phyloP scores from a whole-genome alignment of 2,329 filamentous ascomycete species.

The Penicillium occitanis region DNA sequence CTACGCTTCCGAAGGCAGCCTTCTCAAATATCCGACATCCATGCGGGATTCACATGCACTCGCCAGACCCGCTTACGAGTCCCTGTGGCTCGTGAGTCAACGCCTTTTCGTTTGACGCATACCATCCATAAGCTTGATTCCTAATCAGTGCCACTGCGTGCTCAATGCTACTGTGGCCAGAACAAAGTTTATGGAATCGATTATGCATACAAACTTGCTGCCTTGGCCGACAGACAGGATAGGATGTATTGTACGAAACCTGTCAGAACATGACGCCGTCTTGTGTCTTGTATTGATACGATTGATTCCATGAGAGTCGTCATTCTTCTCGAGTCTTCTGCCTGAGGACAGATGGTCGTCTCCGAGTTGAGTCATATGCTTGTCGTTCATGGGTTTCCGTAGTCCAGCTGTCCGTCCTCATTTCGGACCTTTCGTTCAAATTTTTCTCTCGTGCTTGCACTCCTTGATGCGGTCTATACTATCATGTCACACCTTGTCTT shows the following conservation, averaged over 20 bases:
- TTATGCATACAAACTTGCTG: background rate
- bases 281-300: background rate
- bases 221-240: background rate
- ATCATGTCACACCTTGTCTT: background rate
- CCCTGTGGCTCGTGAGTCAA: constrained; percentile 3
- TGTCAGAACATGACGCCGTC: background rate
- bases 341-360: background rate
- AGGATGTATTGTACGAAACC: constrained; percentile 5
- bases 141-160: background rate
- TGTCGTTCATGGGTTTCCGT: background rate
- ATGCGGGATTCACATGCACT: background rate
- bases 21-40: background rate
- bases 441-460: background rate
- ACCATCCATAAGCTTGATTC: background rate
- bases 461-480: background rate
- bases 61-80: background rate
- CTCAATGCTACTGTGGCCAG: background rate
- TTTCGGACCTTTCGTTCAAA: background rate
- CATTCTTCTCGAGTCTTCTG: background rate
- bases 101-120: background rate
- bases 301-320: background rate
- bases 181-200: background rate
- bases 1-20: background rate
- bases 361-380: background rate
- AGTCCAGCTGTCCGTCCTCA: background rate